phyloP scores from a whole-genome alignment of 2,329 filamentous ascomycete genomes.

The Ophiosphaerella herpotricha region DNA sequence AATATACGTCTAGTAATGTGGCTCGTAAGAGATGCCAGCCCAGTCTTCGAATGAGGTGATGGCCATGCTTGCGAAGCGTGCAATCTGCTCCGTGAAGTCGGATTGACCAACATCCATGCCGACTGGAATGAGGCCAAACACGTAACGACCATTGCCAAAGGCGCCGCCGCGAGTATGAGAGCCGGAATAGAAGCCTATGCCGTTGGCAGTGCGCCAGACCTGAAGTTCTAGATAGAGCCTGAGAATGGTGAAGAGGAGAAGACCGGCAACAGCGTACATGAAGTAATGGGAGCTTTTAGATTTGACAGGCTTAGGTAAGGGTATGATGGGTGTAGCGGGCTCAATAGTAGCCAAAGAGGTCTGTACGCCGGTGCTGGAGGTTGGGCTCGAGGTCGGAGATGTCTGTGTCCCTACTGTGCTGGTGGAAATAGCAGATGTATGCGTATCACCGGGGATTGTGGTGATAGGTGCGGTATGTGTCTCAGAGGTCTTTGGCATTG shows the following conservation, averaged over 20 bases:
- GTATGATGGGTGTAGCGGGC: background rate
- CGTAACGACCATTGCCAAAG: conserved; percentile 24
- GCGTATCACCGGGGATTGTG: no score
- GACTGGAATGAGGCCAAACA: conserved; percentile 22
- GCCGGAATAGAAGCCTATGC: conserved; percentile 3
- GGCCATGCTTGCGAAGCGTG: conserved; percentile 9
- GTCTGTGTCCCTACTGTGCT: no score
- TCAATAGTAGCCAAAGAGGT: background rate
- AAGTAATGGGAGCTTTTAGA: background rate
- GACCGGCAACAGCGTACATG: conserved; percentile 1
- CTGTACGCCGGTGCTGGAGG: background rate
- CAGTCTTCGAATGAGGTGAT: conserved; percentile 17
- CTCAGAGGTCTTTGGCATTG: no score
- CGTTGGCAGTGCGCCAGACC: conserved; percentile 17
- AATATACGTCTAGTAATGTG: conserved; percentile 9
- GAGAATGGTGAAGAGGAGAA: conserved; percentile 3
- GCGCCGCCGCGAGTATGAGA: conserved; percentile 9
- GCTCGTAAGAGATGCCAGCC: conserved; percentile 11
- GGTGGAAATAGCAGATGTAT: no score
- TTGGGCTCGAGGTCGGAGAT: background rate
- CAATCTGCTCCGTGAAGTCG: conserved; percentile 13
- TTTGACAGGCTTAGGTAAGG: conserved; percentile 5
- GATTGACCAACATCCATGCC: conserved; percentile 22
- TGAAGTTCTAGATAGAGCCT: conserved; percentile 8
- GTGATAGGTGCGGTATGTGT: no score